phyloP scores from a whole-genome alignment of 352 stramenopile genomes.

The Globisporangium cylindrosporum region DNA sequence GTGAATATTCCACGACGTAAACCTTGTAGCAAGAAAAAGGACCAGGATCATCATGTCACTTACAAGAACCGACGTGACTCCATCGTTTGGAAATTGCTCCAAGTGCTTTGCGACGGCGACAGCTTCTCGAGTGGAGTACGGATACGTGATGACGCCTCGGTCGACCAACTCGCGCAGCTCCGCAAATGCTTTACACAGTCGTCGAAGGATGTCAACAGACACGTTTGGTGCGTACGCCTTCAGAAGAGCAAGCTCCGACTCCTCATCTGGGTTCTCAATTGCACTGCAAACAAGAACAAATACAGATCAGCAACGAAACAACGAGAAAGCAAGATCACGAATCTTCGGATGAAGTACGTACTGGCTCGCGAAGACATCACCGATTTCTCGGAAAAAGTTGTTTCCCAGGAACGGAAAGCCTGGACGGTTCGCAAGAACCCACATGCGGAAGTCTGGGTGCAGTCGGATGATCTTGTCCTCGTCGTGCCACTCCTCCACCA shows the following conservation, averaged over 20 bases:
- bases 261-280: slow-evolving; percentile 90
- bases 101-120: slow-evolving; percentile 94
- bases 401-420: slow-evolving; percentile 97
- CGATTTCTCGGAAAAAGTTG: slow-evolving; percentile 93
- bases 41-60: slow-evolving; percentile 1
- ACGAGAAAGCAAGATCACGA: no score
- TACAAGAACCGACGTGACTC: slow-evolving; percentile 75
- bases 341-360: slow-evolving; percentile 25
- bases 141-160: slow-evolving; percentile 90
- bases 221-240: slow-evolving; percentile 89
- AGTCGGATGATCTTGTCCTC: slow-evolving; percentile 86
- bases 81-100: slow-evolving; percentile 90
- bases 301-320: no score
- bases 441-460: slow-evolving; percentile 92
- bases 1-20: background rate
- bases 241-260: slow-evolving; percentile 90
- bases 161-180: slow-evolving; percentile 90
- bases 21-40: background rate
- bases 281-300: slow-evolving; percentile 27
- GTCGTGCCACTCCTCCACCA: slow-evolving; percentile 57
- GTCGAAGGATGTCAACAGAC: slow-evolving; percentile 65
- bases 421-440: slow-evolving; percentile 94
- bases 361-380: slow-evolving; percentile 93
- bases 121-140: slow-evolving; percentile 93
- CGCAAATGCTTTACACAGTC: slow-evolving; percentile 85